These are phyloP conservation scores for Globisporangium uncinulatum DNA, from an alignment of 352 stramenopile species.

Conservation along the genomic window DNA sequence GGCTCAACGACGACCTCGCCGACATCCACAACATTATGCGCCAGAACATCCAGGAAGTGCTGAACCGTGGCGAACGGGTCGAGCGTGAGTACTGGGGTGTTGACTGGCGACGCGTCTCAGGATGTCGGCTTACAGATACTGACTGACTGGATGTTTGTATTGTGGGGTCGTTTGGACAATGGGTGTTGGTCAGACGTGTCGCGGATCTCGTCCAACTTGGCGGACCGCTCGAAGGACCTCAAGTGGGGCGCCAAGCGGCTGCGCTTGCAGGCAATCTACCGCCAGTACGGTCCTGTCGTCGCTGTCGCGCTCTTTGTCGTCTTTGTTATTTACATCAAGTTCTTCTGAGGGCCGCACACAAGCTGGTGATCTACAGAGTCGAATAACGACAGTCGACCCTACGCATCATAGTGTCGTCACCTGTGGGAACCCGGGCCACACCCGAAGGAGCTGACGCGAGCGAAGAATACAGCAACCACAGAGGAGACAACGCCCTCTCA, in stretches of 20 bases:
- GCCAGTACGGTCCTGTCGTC: conserved; percentile 80
- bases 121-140: too few species aligned
- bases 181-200: conserved; percentile 85
- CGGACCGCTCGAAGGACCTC: conserved; percentile 94
- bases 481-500: neutral
- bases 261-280: conserved; percentile 85
- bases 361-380: too few species aligned
- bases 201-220: conserved; percentile 87
- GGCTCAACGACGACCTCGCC: conserved; percentile 96
- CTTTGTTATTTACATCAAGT: conserved; percentile 89
- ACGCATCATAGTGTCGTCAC: too few species aligned
- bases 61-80: conserved; percentile 87
- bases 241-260: conserved; percentile 97
- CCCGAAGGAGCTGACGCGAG: too few species aligned
- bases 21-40: conserved; percentile 99
- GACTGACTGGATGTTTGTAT: too few species aligned
- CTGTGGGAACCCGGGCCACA: neutral
- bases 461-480: neutral
- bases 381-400: too few species aligned
- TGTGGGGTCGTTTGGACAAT: too few species aligned
- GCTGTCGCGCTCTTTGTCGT: conserved; percentile 79
- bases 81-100: conserved; percentile 67
- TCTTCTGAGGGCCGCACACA: conserved; percentile 65
- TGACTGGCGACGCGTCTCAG: too few species aligned
- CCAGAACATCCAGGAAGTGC: conserved; percentile 96